Base-by-base conservation (phyloP, 345 rosid species). In the Citrus sp. region DNA sequence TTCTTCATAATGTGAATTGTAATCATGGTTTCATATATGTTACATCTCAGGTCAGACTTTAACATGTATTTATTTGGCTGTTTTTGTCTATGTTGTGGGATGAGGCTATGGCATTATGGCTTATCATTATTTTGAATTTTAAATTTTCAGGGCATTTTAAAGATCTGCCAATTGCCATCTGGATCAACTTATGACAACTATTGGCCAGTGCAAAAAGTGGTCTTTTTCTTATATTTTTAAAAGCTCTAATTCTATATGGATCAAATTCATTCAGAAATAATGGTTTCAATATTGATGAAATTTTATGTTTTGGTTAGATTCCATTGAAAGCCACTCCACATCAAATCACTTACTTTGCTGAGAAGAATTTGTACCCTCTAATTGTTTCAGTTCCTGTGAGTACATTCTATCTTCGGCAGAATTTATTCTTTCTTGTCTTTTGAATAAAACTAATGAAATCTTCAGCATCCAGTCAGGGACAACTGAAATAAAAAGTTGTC, bases 181-280 rank as follows among this genome's bases (percentile, higher is more conserved):
- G 74, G 82, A 72, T 89, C 96, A 80, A 88, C 84, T 85, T 94
- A 96, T 80, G 99, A 96, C 85, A 96, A 92, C 86, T 86, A 94
- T 84, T 96, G 99, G 98, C 97, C 99, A 13, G 95, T 92, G 77
- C 98, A 92, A 80, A 96, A 96, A 87, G 99, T 94, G 75, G 77
- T 42, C 67, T 25, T 13, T 74, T 27, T 38, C 58, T 40, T 67
- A 7, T 54, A 28, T 56, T 40, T 42, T 74, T 59, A 40, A 22
- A 27, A 28, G 54, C 70, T 72, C 24, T 35, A 38, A 18, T 67
- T 46, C 12, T 62, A 10, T 18, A 27, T 54, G 25, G 32, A 73
- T 4, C 49, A 61, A 38, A 42, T 24, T 35, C 21, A 24, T 54
- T 75, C 51, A 24, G 58, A 18, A 68, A 16, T 67, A 7, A 67